phyloP scores from a whole-genome alignment of 176 grass and related monocot species.

The Hyparrhenia diplandra region DNA sequence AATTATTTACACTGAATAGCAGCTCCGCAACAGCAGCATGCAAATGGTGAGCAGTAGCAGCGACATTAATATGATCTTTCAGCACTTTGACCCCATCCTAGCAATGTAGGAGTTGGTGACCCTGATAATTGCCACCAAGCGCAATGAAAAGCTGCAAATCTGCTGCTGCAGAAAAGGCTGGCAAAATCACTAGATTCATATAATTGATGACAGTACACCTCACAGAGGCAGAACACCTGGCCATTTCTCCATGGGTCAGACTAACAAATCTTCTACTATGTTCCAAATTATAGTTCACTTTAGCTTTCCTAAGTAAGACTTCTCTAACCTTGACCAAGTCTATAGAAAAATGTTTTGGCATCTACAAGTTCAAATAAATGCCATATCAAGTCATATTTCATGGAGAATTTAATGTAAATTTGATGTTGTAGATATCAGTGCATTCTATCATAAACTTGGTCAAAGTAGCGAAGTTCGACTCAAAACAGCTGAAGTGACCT shows the following conservation, averaged over 20 bases:
- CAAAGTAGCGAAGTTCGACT: not conserved
- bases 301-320: not conserved
- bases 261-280: constrained; percentile 13
- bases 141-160: constrained; percentile 48
- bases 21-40: constrained; percentile 30
- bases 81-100: constrained; percentile 45
- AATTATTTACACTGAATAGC: constrained; percentile 27
- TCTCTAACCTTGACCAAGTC: not conserved
- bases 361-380: not conserved
- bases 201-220: constrained; percentile 61
- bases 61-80: constrained; percentile 35
- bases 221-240: constrained; percentile 35
- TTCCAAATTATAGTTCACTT: not conserved
- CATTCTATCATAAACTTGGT: not conserved
- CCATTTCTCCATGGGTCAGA: not conserved
- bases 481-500: not conserved
- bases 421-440: not conserved
- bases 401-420: not conserved
- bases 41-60: constrained; percentile 24
- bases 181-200: constrained; percentile 49
- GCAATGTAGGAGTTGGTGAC: constrained; percentile 48
- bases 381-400: not conserved
- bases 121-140: constrained; percentile 55
- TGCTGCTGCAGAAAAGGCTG: constrained; percentile 51
- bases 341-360: not conserved